These are phyloP conservation scores for Aspergillus ochraceus DNA, from an alignment of 2,329 filamentous ascomycete species.

Conservation along the genomic window DNA sequence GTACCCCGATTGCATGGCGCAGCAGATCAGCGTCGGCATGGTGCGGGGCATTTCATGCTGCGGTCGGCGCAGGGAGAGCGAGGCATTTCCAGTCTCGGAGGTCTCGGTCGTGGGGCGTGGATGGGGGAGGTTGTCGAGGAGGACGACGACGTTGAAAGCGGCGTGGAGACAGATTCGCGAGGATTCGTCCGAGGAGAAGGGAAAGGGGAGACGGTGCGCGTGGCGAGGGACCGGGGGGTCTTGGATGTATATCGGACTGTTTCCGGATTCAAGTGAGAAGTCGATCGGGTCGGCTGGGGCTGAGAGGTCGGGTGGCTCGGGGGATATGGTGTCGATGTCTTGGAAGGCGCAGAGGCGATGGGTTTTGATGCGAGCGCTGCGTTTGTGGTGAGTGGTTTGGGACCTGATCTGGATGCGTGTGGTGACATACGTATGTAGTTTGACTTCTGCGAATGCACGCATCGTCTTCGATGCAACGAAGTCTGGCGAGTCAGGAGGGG, in stretches of 20 bases:
- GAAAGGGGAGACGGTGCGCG: slow-evolving; percentile 7
- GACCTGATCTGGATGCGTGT: not conserved
- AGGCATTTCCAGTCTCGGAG: not conserved
- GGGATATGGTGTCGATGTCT: slow-evolving; percentile 21
- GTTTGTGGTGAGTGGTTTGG: not conserved
- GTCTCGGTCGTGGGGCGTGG: slow-evolving; percentile 17
- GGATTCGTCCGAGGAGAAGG: slow-evolving; percentile 26
- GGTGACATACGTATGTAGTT: slow-evolving; percentile 21
- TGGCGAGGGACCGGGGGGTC: slow-evolving; percentile 1
- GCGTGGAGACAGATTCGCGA: slow-evolving; percentile 28
- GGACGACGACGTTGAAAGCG: slow-evolving; percentile 26
- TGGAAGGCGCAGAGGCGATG: slow-evolving; percentile 31
- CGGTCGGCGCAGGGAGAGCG: slow-evolving; percentile 2
- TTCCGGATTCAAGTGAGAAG: not conserved
- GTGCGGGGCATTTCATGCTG: slow-evolving; percentile 22
- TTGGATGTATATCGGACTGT: not conserved
- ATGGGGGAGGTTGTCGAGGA: slow-evolving; percentile 27
- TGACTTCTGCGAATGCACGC: slow-evolving; percentile 27
- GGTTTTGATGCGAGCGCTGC: slow-evolving; percentile 30
- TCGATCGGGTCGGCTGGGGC: not conserved
- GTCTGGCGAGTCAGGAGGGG: slow-evolving; percentile 16
- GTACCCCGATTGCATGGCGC: slow-evolving; percentile 26
- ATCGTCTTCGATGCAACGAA: slow-evolving; percentile 21
- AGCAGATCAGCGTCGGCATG: slow-evolving; percentile 30
- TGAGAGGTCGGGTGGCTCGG: not conserved